Base-by-base conservation (phyloP, 345 rosid genomes). In the Lepidium africanum region DNA sequence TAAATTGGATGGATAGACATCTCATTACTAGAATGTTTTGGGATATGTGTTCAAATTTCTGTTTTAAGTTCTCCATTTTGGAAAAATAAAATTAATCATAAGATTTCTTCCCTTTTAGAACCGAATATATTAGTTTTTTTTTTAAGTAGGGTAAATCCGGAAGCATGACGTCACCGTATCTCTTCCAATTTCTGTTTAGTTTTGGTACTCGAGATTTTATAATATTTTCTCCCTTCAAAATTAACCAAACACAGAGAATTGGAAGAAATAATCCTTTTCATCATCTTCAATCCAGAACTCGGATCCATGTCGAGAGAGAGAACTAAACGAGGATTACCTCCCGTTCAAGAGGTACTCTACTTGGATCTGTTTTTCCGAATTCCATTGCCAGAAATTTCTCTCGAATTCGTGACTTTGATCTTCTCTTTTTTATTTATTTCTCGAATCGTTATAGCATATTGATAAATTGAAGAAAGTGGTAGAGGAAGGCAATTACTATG, bases 401-500 rank as follows among this genome's bases (percentile, higher is more conserved):
- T 30, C 7, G 33, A 30, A 30, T 30, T 30, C 33, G 33, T 30
- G 33, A 30, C 7, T 30, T 30, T 30, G 33, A 30, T 30, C 33
- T 30, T 30, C 33, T 30, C 2, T n/a, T n/a, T n/a, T n/a, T n/a
- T n/a, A 0, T 30, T 30, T 1, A 0, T 4, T 30, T 30, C 2
- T 30, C 33, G 1, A 5, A 30, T 30, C 6, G 33, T 30, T 69
- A 79, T 80, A 94, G 96, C 87, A 84, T 75, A 81, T 91, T 73
- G 92, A 81, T 61, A 94, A 94, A 77, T 71, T 94, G 76, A 80
- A 77, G 83, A 89, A 89, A 76, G 79, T 76, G 68, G 70, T 94
- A 62, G 81, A 79, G 37, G 96, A 81, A 39, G 95, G 99, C 38
- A 87, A 94, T 79, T 80, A 7, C 78, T 94, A 94, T 84, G 97